Percentiles rank a stretch among this genome's conserved stretches.
These are phyloP conservation scores for Melaleuca alternifolia DNA, from an alignment of 345 rosid genomes.

Conservation along the genomic window DNA sequence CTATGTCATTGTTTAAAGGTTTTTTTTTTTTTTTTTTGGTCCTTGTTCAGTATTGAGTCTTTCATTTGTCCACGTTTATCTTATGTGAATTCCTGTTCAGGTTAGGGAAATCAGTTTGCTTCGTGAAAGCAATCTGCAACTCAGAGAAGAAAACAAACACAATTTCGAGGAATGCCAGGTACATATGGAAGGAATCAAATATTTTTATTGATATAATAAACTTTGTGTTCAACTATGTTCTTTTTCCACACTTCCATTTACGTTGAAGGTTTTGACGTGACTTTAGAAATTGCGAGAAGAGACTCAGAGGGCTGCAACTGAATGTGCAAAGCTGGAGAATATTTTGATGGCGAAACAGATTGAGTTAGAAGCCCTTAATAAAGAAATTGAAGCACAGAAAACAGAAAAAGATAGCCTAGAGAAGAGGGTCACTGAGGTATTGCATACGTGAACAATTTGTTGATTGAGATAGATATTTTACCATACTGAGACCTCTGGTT, in stretches of 20 bases:
- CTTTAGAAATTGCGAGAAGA: slow-evolving; percentile 70
- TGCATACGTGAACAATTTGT: background rate
- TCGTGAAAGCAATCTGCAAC: slow-evolving; percentile 93
- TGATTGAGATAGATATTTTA: background rate
- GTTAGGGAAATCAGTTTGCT: slow-evolving; percentile 81
- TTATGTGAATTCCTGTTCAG: slow-evolving; percentile 24
- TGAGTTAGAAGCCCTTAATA: slow-evolving; percentile 61
- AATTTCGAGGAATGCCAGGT: slow-evolving; percentile 98
- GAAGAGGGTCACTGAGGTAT: slow-evolving; percentile 70
- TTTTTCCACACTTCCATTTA: background rate
- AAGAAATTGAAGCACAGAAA: slow-evolving; percentile 55
- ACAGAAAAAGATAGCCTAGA: slow-evolving; percentile 50
- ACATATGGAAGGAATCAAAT: background rate
- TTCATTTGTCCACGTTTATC: background rate
- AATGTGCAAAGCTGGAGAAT: slow-evolving; percentile 38
- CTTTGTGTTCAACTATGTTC: background rate
- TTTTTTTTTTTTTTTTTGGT: background rate
- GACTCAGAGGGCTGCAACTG: slow-evolving; percentile 47
- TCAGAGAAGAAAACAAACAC: slow-evolving; percentile 94
- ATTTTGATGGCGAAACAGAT: slow-evolving; percentile 46
- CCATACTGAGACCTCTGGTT: slow-evolving; percentile 9
- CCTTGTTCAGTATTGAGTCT: background rate
- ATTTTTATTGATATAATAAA: background rate
- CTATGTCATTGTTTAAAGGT: background rate
- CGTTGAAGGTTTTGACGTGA: background rate